These are phyloP conservation scores for Poa pratensis DNA, from an alignment of 176 grass and related monocot genomes.

Conservation along the genomic window DNA sequence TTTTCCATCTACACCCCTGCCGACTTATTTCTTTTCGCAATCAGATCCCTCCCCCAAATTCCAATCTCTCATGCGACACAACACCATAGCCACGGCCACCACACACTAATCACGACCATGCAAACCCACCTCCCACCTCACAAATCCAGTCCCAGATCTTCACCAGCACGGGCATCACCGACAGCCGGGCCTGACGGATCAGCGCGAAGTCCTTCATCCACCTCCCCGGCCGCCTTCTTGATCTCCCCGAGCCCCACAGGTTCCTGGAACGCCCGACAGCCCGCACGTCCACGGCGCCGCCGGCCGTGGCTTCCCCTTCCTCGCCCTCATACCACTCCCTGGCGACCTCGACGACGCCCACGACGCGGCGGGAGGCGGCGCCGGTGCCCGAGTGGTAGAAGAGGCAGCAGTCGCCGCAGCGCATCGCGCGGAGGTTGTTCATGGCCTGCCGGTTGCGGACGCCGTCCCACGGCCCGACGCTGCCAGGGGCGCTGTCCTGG, in stretches of 20 bases:
- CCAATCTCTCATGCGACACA: no score
- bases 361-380: constrained; percentile 58
- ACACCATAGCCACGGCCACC: no score
- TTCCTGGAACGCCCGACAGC: constrained; percentile 56
- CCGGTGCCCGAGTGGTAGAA: constrained; percentile 85
- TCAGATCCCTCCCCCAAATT: no score
- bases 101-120: no score
- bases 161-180: constrained; percentile 72
- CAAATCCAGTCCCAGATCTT: constrained; percentile 74
- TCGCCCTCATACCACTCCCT: constrained; percentile 63
- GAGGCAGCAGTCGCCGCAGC: constrained; percentile 58
- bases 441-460: constrained; percentile 81
- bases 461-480: constrained; percentile 83
- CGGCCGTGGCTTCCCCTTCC: constrained; percentile 3
- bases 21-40: no score
- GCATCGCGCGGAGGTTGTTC: constrained; percentile 78
- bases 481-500: constrained; percentile 58
- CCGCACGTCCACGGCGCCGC: constrained; percentile 78
- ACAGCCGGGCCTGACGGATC: constrained; percentile 74
- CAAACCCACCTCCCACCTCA: constrained; percentile 69
- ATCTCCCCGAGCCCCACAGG: constrained; percentile 65
- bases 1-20: no score
- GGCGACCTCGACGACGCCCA: constrained; percentile 70
- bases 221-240: constrained; percentile 64
- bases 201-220: constrained; percentile 74